phyloP scores from a whole-genome alignment of 2,329 filamentous ascomycete species.

The Zymoseptoria tritici region DNA sequence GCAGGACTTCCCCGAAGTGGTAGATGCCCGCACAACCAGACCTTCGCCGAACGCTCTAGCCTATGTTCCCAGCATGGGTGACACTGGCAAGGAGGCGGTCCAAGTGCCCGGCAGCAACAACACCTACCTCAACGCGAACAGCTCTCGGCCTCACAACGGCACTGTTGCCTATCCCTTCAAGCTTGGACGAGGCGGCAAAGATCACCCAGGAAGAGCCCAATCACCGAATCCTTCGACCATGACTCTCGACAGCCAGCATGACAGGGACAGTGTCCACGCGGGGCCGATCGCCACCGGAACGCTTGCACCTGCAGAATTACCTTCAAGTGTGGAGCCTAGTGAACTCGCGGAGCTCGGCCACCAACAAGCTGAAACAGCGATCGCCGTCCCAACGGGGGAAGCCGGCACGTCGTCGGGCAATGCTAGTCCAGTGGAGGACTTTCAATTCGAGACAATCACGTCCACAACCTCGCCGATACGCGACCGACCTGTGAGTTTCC shows the following conservation, averaged over 20 bases:
- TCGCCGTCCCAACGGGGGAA: constrained; percentile 3
- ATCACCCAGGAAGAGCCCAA: background rate
- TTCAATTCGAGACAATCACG: background rate
- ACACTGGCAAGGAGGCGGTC: constrained; percentile 13
- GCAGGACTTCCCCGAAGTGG: constrained; percentile 2
- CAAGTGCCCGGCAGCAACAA: constrained; percentile 32
- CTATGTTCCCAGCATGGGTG: constrained; percentile 9
- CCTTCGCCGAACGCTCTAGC: background rate
- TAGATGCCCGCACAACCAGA: background rate
- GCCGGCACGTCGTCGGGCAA: background rate
- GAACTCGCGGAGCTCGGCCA: background rate
- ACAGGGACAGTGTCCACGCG: constrained; percentile 1
- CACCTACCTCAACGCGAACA: constrained; percentile 43
- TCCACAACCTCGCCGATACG: background rate
- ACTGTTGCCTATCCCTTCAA: constrained; percentile 69
- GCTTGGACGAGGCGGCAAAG: constrained; percentile 40
- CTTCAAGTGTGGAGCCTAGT: background rate
- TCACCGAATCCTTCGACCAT: constrained; percentile 20
- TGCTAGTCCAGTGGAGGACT: background rate
- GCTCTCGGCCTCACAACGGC: constrained; percentile 59
- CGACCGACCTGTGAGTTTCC: constrained; percentile 14
- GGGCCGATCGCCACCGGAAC: background rate
- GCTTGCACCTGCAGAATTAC: background rate
- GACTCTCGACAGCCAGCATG: constrained; percentile 19
- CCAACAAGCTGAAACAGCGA: background rate